Base-by-base conservation (phyloP, 495 filamentous ascomycete species). In the Penicillium subrubescens region DNA sequence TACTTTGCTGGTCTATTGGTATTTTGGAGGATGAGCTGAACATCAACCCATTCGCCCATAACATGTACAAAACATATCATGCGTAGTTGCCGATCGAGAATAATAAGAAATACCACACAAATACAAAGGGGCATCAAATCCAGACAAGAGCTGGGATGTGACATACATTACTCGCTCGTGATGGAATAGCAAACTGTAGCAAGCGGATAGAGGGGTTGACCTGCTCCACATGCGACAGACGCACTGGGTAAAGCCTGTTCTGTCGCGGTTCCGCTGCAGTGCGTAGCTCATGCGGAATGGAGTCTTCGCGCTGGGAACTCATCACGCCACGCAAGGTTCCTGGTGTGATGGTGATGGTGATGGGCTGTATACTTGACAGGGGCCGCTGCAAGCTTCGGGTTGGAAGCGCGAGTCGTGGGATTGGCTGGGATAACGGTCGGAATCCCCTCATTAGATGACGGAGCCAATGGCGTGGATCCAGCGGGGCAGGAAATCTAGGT, bases 231-330 rank as follows among this genome's bases (percentile, higher is more conserved):
- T 79, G 71, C 39, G 73, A 76, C 6, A 89, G 66, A 2, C 67
- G 79, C 35, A 84, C 84, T 2, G 67, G 76, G 69, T 87, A 80
- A 33, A 87, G 76, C 21, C 77, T 71, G 65, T 84, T 75, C 44
- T 90, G 87, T 43, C 92, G 89, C 52, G 88, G 90, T 62, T 92
- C 89, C 25, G 82, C 77, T 3, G 89, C 88, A 8, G 92, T 96
- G 59, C 92, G 87, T 67, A 92, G 83, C 60, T 81, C 76, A 60
- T 88, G 86, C 53, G 81, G 79, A 53, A 80, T 72, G 0, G 78
- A 79, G 27, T 71, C 71, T 60, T 76, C 71, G 53, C 74, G 69
- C 19, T 68, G 63, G 14, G 75, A 70, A 57, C 70, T 79, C 75
- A 81, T 62, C 46, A 64, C 58, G 62, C 34, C 35, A 58, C 56